These are phyloP conservation scores for Oryza brachyantha DNA, from an alignment of 176 grass and related monocot species.

Conservation along the genomic window DNA sequence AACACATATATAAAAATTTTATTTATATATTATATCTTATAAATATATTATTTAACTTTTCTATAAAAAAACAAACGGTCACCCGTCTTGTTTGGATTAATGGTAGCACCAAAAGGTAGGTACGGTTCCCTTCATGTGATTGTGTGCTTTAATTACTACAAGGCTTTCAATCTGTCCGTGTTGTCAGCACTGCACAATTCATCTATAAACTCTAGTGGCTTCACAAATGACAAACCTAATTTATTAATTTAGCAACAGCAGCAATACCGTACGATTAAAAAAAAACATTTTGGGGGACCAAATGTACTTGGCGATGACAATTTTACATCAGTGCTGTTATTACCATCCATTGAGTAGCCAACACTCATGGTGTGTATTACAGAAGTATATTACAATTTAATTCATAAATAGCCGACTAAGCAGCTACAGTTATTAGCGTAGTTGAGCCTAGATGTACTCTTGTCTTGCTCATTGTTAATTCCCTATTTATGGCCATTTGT, in stretches of 20 bases:
- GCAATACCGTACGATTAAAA: not conserved
- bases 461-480: not conserved
- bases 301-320: not conserved
- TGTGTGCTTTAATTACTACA: not conserved
- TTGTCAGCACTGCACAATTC: not conserved
- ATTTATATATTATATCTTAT: too few relatives aligned
- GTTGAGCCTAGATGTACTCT: not conserved
- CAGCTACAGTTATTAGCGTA: not conserved
- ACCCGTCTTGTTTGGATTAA: too few relatives aligned
- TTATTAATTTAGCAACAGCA: not conserved
- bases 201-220: not conserved
- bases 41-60: too few relatives aligned
- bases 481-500: not conserved
- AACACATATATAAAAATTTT: too few relatives aligned
- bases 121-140: not conserved
- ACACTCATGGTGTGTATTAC: not conserved
- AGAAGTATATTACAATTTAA: not conserved
- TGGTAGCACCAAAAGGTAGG: not conserved
- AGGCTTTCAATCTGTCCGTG: not conserved
- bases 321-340: not conserved
- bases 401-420: conserved; percentile 19
- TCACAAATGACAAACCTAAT: not conserved
- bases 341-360: not conserved
- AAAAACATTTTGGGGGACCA: not conserved
- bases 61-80: too few relatives aligned